Base-by-base conservation (phyloP, 768 basidiomycete genomes). In the Auriscalpium orientale region DNA sequence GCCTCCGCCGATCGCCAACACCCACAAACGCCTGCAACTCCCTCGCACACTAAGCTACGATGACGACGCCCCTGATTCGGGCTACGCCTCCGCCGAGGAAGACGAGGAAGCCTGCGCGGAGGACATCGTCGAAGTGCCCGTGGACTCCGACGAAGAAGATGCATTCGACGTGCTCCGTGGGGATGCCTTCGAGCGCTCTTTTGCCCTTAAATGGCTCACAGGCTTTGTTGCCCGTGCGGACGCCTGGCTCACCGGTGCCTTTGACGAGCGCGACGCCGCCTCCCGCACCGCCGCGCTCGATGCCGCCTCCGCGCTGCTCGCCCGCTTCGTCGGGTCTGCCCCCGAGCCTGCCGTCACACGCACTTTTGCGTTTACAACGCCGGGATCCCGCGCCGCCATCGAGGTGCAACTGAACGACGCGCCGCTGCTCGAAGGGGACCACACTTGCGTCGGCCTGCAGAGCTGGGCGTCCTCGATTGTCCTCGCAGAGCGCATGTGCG, bases 401-500 rank as follows among this genome's bases (percentile, higher is more conserved):
- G 63, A 67, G 16, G 74, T 87, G 50, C 76, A 84, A 67, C 73
- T 91, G 36, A 86, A 85, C 64, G 89, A 91, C 62, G 87, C 81
- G 1, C 79, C 85, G 1, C 71, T 89, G 43, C 73, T 79, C 28
- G 72, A 69, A 35, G 74, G 78, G 13, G 89, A 91, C 65, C 85
- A 91, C 66, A 89, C 87, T 10, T 83, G 82, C 16, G 89, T 91
- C 35, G 89, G 91, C 0, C 71, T 92, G 46, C 90, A 92, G 68
- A 91, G 87, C 64, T 92, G 91, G 90, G 89, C 82, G 9, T 85
- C 86, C 62, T 80, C 84, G 16, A 86, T 90, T 64, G 69, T 89
- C 37, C 76, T 93, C 48, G 83, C 83, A 1, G 79, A 85, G 62
- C 76, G 78, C 47, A 74, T 91, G 50, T 84, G 82, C 46, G 66